Base-by-base conservation (phyloP, 768 basidiomycete species). In the Neoboletus magnificus region DNA sequence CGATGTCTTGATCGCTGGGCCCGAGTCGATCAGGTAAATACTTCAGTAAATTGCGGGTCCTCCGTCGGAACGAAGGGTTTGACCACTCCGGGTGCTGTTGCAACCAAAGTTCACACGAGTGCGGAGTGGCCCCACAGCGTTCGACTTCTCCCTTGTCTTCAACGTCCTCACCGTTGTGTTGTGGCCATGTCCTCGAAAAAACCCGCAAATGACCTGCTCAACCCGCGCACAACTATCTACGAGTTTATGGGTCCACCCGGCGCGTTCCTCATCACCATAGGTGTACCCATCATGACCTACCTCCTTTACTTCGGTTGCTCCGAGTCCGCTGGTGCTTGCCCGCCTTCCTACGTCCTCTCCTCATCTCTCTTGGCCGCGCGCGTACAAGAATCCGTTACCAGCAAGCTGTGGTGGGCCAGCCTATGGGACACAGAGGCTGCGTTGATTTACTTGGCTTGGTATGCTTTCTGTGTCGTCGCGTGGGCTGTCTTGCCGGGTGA, bases 221-320 rank as follows among this genome's bases (percentile, higher is more conserved):
- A 91, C 61, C 91, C 90, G 0, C 79, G 78, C 49, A 88, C 92
- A 33, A 83, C 76, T 0, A 69, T 76, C 41, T 93, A 87, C 71
- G 93, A 95, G 66, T 95, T 95, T 66, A 68, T 90, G 43, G 92
- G 92, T 0, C 91, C 91, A 4, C 82, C 80, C 5, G 92, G 92
- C 4, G 89, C 93, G 0, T 64, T 87, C 45, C 74, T 84, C 55
- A 79, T 95, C 61, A 82, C 85, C 3, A 48, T 91, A 40, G 80
- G 80, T 15, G 87, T 93, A 12, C 92, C 93, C 5, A 64, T 81
- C 64, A 71, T 83, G 62, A 78, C 83, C 13, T 94, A 95, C 65
- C 79, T 79, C 1, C 81, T 95, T 54, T 91, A 82, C 71, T 92
- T 88, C 67, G 82, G 79, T 25, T 92, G 89, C 67, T 88, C 87